Conservation (phyloP, 129 eudicot species). For the Tagetes patula region DNA sequence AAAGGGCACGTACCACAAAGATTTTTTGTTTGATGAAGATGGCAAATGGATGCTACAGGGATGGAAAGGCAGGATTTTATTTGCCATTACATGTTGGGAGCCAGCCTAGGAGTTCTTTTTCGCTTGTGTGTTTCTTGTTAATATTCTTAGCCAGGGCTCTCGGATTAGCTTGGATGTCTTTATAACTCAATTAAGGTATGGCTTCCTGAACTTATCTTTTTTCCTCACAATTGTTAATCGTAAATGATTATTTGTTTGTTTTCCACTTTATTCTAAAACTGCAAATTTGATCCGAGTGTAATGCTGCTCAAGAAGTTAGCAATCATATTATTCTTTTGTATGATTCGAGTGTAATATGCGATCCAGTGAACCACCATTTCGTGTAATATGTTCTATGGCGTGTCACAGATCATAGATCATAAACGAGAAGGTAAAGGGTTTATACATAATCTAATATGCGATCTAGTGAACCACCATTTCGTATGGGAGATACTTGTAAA, state of each 20-base stretch:
- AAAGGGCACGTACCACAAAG: constrained; percentile 50
- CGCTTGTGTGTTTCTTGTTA: background rate
- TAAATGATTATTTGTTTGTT: background rate
- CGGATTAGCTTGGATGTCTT: background rate
- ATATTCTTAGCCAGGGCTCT: too few species aligned
- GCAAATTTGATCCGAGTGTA: background rate
- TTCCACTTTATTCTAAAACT: background rate
- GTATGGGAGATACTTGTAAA: too few species aligned
- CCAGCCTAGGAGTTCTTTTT: constrained; percentile 33
- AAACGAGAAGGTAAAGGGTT: too few species aligned
- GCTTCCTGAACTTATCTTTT: background rate
- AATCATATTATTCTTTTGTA: background rate
- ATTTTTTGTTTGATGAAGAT: constrained; percentile 65
- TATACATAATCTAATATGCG: too few species aligned
- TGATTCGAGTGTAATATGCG: constrained; percentile 1
- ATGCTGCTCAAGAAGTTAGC: background rate
- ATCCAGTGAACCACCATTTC: too few species aligned
- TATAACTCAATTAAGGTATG: constrained; percentile 24
- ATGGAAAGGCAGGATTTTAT: constrained; percentile 71
- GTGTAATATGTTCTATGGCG: too few species aligned
- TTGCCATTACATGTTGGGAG: constrained; percentile 61
- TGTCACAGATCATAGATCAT: too few species aligned
- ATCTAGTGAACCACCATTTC: too few species aligned
- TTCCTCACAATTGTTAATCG: background rate
- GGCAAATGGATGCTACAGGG: constrained; percentile 76